Conservation (phyloP, 257 asterid genomes). For the Jacaranda copaia region DNA sequence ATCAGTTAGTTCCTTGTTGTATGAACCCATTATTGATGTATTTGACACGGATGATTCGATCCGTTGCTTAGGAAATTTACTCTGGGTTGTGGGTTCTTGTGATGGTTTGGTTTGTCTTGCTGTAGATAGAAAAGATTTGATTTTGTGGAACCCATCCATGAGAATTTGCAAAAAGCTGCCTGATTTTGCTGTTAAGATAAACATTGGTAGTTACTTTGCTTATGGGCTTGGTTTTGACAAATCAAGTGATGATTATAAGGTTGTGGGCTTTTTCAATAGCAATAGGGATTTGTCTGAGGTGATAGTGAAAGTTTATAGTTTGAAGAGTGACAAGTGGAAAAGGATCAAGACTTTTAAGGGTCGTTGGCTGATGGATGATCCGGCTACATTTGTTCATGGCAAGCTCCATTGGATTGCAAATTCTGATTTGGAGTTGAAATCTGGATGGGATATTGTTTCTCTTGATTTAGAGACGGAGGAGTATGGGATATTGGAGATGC, state of each 20-base stretch:
- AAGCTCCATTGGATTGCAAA: constrained; percentile 62
- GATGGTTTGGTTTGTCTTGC: constrained; percentile 61
- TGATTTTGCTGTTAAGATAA: constrained; percentile 34
- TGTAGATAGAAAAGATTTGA: constrained; percentile 33
- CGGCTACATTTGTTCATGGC: constrained; percentile 53
- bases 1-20: constrained; percentile 42
- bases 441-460: constrained; percentile 50
- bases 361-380: constrained; percentile 39
- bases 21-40: constrained; percentile 37
- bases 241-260: constrained; percentile 59
- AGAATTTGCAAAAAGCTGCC: constrained; percentile 52
- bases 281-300: constrained; percentile 32
- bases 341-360: constrained; percentile 42
- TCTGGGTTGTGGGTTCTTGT: constrained; percentile 55
- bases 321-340: constrained; percentile 59
- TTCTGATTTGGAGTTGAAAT: constrained; percentile 27
- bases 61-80: not conserved
- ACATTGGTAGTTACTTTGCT: constrained; percentile 18
- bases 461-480: constrained; percentile 57
- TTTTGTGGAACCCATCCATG: constrained; percentile 60
- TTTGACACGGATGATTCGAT: constrained; percentile 26
- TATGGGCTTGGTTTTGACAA: constrained; percentile 64
- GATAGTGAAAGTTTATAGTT: constrained; percentile 54
- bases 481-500: constrained; percentile 45
- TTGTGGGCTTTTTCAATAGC: constrained; percentile 51